Evolutionary conservation across 306 rosid genomes (phyloP), one percentile per base, ranked within the genome.

Genomic region (Malus sieversii): DNA sequence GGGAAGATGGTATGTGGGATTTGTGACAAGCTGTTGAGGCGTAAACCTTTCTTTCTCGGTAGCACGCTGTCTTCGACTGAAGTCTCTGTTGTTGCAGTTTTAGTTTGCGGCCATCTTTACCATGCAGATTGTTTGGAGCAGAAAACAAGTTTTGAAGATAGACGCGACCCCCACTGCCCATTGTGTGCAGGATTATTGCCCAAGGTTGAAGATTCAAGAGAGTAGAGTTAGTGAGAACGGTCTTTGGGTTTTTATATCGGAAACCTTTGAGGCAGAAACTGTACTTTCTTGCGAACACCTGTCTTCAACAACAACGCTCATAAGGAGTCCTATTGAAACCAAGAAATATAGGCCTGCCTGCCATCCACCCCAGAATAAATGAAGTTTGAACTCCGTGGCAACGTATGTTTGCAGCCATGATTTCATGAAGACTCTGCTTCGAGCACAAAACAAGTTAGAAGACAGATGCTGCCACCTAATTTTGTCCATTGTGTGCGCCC

Each of bases 51-150:
- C 60, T 80, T 81, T 69, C 84, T 86, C 12, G 93, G 88, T 2
- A 78, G 63, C 80, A 78, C 89, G 1, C 29, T 83, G 25, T 78
- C 93, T 68, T 82, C 88, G 22, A 64, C 73, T 6, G 96, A 92
- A 70, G 92, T 84, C 38, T 86, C 91, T 12, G 88, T 82, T 20
- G 98, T 88, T 78, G 97, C 97, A 23, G 92, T 92, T 62, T 82
- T 96, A 78, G 92, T 82, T 30, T 96, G 99, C 10, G 98, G 98
- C 68, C 99, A 96, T 74, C 84, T 83, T 78, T 96, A 84, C 81
- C 99, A 96, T 70, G 90, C 92, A 1, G 97, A 89, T 25, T 96
- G 99, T 81, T 87, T 96, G 80, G 99, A 96, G 83, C 86, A 83
- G 77, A 82, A 77, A 79, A 90, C 93, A 20, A 62, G 73, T 46